Evolutionary conservation across 2,329 filamentous ascomycete genomes (phyloP), one percentile per base, ranked within the genome.

Genomic region (Diaporthe citriasiana): DNA sequence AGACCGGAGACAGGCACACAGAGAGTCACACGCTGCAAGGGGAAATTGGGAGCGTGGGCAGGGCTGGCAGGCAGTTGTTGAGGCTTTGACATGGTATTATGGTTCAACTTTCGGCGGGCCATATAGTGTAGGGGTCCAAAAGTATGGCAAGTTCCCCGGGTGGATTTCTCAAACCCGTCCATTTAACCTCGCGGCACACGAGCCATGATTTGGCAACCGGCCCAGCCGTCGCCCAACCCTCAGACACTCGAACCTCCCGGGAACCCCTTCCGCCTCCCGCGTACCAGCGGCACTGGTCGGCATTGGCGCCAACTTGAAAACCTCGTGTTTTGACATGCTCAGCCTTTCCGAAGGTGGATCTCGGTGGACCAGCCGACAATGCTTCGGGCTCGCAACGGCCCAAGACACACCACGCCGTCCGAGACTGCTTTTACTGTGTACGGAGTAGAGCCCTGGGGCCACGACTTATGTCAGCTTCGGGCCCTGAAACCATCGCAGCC

Each of bases 231-330:
- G 42, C 60, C 56, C 56, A 60, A 42, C 56, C 60, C 60, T 66
- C 60, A 66, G 60, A 66, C 60, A 33, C 22, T 35, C 25, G 27
- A 65, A 19, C 19, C 27, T 35, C 13, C 63, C 63, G 63, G 63
- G 63, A 66, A 51, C 63, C 33, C 27, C 30, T 66, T 35, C 63
- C 63, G 19, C 45, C 22, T 30, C 42, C 63, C 63, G 63, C 63
- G 63, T 25, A 53, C 63, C 63, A 66, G 42, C 63, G 63, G 45
- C 45, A 66, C 40, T 66, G 63, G 63, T 45, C 63, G 63, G 45
- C 45, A 66, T 51, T 66, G 63, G 63, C 63, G 63, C 63, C 63
- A 66, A 51, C 63, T 66, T 66, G 45, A 40, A 66, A 66, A 66
- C 63, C 63, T 66, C 63, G 63, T 66, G 63, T 66, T 66, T 51